phyloP scores from a whole-genome alignment of 2,329 filamentous ascomycete species.

The Alternaria rosae region DNA sequence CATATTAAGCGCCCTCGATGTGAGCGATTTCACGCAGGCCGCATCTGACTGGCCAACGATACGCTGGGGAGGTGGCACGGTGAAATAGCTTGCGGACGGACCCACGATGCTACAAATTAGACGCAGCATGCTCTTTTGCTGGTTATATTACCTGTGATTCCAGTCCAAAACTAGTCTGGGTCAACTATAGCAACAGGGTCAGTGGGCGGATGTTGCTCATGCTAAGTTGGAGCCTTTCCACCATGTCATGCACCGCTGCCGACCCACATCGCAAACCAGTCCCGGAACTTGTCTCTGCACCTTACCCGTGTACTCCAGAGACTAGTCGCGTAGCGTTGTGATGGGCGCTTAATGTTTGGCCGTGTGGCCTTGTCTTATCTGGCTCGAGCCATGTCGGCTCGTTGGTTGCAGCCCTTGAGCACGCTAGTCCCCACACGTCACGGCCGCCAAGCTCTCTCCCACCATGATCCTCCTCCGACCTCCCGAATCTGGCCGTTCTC shows the following conservation, averaged over 20 bases:
- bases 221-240: slow-evolving; percentile 15
- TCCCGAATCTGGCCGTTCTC: slow-evolving; percentile 14
- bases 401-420: slow-evolving; percentile 8
- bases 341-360: slow-evolving; percentile 32
- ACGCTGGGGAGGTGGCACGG: slow-evolving; percentile 36
- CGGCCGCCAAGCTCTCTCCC: slow-evolving; percentile 11
- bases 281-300: slow-evolving; percentile 9
- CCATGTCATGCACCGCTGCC: slow-evolving; percentile 20
- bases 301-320: slow-evolving; percentile 12
- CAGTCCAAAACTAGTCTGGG: slow-evolving; percentile 20
- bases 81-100: slow-evolving; percentile 23
- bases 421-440: slow-evolving; percentile 21
- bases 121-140: slow-evolving; percentile 37
- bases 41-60: slow-evolving; percentile 27
- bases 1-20: slow-evolving; percentile 21
- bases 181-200: slow-evolving; percentile 16
- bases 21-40: slow-evolving; percentile 17
- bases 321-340: slow-evolving; percentile 24
- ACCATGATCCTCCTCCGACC: slow-evolving; percentile 9
- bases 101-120: slow-evolving; percentile 29
- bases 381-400: slow-evolving; percentile 26
- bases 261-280: slow-evolving; percentile 4
- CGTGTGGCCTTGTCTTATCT: slow-evolving; percentile 24
- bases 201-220: slow-evolving; percentile 29
- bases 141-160: slow-evolving; percentile 30